Conservation (phyloP, 768 basidiomycete genomes). For the Podaxis sp. region DNA sequence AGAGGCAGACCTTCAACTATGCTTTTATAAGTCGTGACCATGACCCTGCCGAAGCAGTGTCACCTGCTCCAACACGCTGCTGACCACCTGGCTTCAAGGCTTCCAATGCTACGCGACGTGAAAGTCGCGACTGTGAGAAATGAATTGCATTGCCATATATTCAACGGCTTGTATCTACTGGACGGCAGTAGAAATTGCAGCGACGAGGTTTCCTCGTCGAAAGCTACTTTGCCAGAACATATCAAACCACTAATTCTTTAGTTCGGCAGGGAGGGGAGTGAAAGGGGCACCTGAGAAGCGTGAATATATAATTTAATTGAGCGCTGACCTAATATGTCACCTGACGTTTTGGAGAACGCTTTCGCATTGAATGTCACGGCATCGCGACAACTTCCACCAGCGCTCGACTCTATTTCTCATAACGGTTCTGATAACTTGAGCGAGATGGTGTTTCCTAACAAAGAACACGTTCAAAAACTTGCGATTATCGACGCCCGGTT, state of each 20-base stretch:
- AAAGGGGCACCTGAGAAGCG: no score
- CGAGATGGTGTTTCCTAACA: not conserved
- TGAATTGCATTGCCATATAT: not conserved
- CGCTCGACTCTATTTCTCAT: not conserved
- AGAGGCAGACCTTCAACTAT: not conserved
- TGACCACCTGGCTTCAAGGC: not conserved
- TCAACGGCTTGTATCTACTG: not conserved
- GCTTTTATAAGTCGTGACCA: not conserved
- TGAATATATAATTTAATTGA: no score
- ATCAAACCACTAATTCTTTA: no score
- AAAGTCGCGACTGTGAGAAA: not conserved
- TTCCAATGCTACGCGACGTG: not conserved
- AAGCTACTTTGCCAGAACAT: no score
- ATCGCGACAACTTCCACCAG: not conserved
- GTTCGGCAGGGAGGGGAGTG: no score
- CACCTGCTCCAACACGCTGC: constrained; percentile 7
- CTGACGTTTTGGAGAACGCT: not conserved
- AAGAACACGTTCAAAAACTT: constrained; percentile 26
- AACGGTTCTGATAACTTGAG: not conserved
- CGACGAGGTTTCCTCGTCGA: no score
- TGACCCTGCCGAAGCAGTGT: constrained; percentile 1
- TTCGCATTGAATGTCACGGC: not conserved
- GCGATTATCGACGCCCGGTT: constrained; percentile 38
- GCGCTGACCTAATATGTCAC: not conserved
- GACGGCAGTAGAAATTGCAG: not conserved